phyloP scores from a whole-genome alignment of 768 basidiomycete species.

The Naganishia onofrii region DNA sequence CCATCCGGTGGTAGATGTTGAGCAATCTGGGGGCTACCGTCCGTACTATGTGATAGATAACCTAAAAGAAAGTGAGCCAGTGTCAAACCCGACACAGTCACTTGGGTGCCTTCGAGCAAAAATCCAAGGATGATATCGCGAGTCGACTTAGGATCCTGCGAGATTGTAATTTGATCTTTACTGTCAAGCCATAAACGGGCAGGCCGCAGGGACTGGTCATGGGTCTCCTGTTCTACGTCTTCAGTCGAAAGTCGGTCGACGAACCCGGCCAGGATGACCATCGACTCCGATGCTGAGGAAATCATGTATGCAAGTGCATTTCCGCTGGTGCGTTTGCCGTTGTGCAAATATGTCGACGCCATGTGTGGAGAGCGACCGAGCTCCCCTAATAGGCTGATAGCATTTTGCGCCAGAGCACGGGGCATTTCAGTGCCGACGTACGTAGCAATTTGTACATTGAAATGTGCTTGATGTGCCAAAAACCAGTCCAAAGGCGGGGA shows the following conservation, averaged over 20 bases:
- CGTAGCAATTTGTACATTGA: constrained; percentile 26
- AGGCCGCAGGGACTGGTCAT: constrained; percentile 19
- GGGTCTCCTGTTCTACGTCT: constrained; percentile 3
- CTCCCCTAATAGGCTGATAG: constrained; percentile 20
- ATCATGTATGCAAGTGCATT: constrained; percentile 28
- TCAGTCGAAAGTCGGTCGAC: constrained; percentile 23
- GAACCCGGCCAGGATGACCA: constrained; percentile 31
- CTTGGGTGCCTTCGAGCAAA: constrained; percentile 25
- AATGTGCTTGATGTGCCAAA: constrained; percentile 22
- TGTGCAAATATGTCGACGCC: constrained; percentile 16
- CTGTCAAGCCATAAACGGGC: constrained; percentile 13
- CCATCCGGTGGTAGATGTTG: constrained; percentile 15
- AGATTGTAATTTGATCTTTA: neutral
- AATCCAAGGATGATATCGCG: constrained; percentile 24
- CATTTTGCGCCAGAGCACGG: constrained; percentile 6
- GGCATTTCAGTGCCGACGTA: constrained; percentile 24
- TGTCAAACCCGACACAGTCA: constrained; percentile 7
- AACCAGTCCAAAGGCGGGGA: constrained; percentile 23
- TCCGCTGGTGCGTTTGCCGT: constrained; percentile 26
- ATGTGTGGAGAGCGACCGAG: constrained; percentile 28
- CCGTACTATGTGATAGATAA: neutral
- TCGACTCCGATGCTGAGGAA: constrained; percentile 18
- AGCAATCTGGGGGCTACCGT: constrained; percentile 6
- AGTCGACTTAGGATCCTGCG: neutral
- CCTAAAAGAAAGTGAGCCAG: constrained; percentile 31